Evolutionary conservation across 2,329 filamentous ascomycete genomes (phyloP), one percentile per base, ranked within the genome.

Genomic region (Diplocarpon rosae): DNA sequence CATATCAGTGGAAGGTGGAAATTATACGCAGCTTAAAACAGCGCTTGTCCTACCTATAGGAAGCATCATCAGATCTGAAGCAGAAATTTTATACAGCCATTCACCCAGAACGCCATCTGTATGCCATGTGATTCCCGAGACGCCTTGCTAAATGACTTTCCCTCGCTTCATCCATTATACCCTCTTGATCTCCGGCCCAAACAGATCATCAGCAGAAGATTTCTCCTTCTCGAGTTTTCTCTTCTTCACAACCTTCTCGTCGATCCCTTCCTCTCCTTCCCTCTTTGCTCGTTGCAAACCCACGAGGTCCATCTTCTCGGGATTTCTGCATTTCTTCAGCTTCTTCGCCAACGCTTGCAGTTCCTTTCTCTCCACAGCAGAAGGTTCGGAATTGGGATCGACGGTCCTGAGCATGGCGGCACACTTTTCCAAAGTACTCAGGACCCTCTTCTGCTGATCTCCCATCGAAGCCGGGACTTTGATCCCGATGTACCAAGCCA

Each of bases 281-380:
- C 76, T 76, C 55, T 80, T 72, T 15, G 77, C 75, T 51, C 73
- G 72, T 40, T 59, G 56, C 34, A 84, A 65, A 38, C 78, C 78
- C 14, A 87, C 78, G 3, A 89, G 63, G 61, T 89, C 82, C 35
- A 74, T 76, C 45, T 84, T 77, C 54, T 85, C 80, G 0, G 84
- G 83, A 56, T 90, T 84, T 46, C 80, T 71, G 54, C 84, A 89
- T 54, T 73, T 76, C 48, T 75, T 77, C n/a, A 89, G 68, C 60
- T 86, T 88, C 63, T 73, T 78, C 13, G 78, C 71, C 11, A 86
- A 63, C 0, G 73, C 71, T 34, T 75, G 75, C 53, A 78, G 70
- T 17, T 72, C 63, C 41, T 69, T 67, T 42, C 59, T 59, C 52
- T 68, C 63, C 57, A 54, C 40, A 12, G 52, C 43, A 39, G 49